Base-by-base conservation (phyloP, 2,329 filamentous ascomycete species). In the Penicillium digitatum region DNA sequence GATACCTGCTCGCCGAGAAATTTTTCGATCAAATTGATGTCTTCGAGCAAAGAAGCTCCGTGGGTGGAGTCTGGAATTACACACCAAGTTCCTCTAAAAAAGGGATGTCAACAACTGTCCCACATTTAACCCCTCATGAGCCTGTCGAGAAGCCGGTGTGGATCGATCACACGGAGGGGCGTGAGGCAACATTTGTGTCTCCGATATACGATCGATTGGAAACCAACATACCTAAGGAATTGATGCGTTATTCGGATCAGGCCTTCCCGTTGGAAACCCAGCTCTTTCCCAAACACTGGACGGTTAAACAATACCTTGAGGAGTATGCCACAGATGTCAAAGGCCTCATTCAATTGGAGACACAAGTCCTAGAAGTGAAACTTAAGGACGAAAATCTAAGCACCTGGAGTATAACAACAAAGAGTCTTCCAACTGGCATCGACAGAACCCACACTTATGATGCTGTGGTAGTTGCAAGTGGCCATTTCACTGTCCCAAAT, bases 11-110 rank as follows among this genome's bases (percentile, higher is more conserved):
- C 11, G 89, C 87, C 0, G 90, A 88, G 64, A 87, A 79, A 67
- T 78, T 69, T 1, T 94, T 94, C 66, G 75, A 84, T 12, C 81
- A 78, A 29, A 86, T 97, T 56, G 82, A 86, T 56, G 73, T 96
- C 37, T 95, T 88, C 66, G 94, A 97, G 73, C 90, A 96, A 72
- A 86, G 90, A 61, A 77, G 80, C 42, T 80, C 83, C 45, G 82
- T 88, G 7, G 93, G 91, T 54, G 93, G 94, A 2, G 83, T 94
- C 10, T 97, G 93, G 93, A 87, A 90, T 66, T 91, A 95, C 71
- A 86, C 81, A 59, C 76, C 78, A 27, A 73, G 79, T 72, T 52
- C 74, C 42, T 66, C 78, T 69, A 58, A 81, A 63, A 62, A 76
- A 68, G 56, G 80, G 39, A 20, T 67, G 46, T 48, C 65, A 67